A percentile compares a stretch with the other conserved stretches of the same genome.
These are phyloP conservation scores for Metschnikowia drakensbergensis DNA, from an alignment of 805 yeast genomes.

Conservation along the genomic window DNA sequence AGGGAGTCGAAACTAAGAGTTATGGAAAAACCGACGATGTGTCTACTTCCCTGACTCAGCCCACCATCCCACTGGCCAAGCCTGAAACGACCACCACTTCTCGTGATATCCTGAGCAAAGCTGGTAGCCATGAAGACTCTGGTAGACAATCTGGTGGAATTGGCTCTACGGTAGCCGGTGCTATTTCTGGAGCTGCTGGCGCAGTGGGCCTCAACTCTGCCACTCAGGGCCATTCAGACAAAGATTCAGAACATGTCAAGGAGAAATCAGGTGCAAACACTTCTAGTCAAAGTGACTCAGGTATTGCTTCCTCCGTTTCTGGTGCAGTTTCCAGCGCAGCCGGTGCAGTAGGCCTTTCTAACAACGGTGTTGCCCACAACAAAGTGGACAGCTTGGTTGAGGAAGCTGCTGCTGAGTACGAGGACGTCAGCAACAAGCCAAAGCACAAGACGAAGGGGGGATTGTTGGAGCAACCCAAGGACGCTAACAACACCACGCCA, in stretches of 20 bases:
- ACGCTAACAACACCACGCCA: conserved; percentile 2
- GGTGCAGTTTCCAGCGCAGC: conserved; percentile 22
- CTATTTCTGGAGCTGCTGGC: conserved; percentile 19
- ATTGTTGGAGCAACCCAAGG: conserved; percentile 6
- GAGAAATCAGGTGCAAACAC: not conserved
- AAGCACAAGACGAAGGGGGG: conserved; percentile 10
- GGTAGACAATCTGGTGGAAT: conserved; percentile 2
- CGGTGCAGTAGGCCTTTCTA: conserved; percentile 16
- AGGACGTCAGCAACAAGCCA: conserved; percentile 9
- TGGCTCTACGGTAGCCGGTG: conserved; percentile 18
- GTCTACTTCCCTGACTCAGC: not conserved
- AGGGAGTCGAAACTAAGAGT: not conserved
- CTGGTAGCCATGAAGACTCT: conserved; percentile 6
- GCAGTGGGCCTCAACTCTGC: conserved; percentile 14
- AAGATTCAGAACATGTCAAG: not conserved
- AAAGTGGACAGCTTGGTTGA: conserved; percentile 20
- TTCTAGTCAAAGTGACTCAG: not conserved
- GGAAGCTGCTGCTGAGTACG: conserved; percentile 16
- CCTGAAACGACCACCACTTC: conserved; percentile 1
- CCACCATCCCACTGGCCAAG: too few relatives aligned
- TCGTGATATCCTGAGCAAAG: conserved; percentile 11
- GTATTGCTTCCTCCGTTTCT: conserved; percentile 13
- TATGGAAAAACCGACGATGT: not conserved
- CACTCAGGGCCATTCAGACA: not conserved
- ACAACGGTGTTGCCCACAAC: conserved; percentile 3